Conservation (phyloP, 495 filamentous ascomycete species). For the Aspergillus incahuasiensis region DNA sequence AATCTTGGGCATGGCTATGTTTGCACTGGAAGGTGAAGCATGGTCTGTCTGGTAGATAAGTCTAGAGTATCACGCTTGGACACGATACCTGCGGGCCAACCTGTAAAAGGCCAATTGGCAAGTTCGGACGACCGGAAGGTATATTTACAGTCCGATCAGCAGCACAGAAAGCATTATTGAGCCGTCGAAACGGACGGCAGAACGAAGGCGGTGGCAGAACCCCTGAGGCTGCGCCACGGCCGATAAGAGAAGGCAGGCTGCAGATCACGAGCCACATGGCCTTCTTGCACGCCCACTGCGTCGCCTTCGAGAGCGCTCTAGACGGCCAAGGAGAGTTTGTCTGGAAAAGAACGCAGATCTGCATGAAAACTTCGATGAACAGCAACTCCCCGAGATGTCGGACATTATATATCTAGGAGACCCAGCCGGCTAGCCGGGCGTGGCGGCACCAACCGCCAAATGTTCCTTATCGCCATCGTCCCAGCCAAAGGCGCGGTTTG, state of each 20-base stretch:
- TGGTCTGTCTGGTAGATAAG: neutral
- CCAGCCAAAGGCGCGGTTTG: neutral
- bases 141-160: neutral
- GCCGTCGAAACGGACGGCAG: neutral
- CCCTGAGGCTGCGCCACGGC: neutral
- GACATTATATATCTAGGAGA: neutral
- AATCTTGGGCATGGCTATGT: slow-evolving; percentile 25
- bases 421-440: neutral
- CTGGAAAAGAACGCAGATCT: neutral
- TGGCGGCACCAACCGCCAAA: slow-evolving; percentile 2
- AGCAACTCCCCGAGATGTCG: neutral
- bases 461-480: neutral
- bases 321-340: neutral
- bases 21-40: neutral
- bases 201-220: slow-evolving; percentile 17
- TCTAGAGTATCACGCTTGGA: neutral
- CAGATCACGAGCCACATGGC: neutral
- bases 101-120: neutral
- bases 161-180: neutral
- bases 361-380: neutral
- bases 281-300: neutral
- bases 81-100: neutral
- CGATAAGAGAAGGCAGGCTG: slow-evolving; percentile 1
- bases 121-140: neutral
- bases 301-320: neutral